Percentiles rank a stretch among this genome's conserved stretches.
phyloP scores from a whole-genome alignment of 768 basidiomycete genomes.

The Boletus reticulatus region DNA sequence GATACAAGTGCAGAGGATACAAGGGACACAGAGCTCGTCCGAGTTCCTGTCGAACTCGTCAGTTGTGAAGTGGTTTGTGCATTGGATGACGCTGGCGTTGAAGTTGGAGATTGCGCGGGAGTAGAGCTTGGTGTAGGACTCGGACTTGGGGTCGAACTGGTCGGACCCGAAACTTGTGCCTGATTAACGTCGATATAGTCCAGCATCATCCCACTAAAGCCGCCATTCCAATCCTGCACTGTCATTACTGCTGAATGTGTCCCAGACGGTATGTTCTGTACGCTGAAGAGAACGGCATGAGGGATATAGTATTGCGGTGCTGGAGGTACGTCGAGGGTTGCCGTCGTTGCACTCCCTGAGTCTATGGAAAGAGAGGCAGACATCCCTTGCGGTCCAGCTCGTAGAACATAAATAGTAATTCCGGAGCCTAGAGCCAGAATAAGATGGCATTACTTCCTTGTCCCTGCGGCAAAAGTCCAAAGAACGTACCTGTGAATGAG shows the following conservation, averaged over 20 bases:
- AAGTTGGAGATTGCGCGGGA: slow-evolving; percentile 7
- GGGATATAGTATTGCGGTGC: slow-evolving; percentile 26
- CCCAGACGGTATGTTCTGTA: slow-evolving; percentile 22
- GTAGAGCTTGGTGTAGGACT: not conserved
- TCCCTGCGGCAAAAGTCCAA: not conserved
- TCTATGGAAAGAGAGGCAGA: slow-evolving; percentile 27
- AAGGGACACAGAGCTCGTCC: not conserved
- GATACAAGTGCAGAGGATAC: not conserved
- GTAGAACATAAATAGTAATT: slow-evolving; percentile 29
- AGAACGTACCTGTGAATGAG: slow-evolving; percentile 21
- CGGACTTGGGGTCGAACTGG: not conserved
- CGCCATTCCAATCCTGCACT: slow-evolving; percentile 24
- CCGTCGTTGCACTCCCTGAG: slow-evolving; percentile 19
- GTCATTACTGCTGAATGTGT: slow-evolving; percentile 24
- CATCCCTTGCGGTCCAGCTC: slow-evolving; percentile 27
- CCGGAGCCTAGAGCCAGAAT: slow-evolving; percentile 20
- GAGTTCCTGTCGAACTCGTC: not conserved
- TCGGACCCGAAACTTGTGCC: slow-evolving; percentile 10
- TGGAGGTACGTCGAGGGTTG: slow-evolving; percentile 21
- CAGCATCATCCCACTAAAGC: slow-evolving; percentile 29
- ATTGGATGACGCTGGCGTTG: not conserved
- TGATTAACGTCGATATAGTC: slow-evolving; percentile 28
- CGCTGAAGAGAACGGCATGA: slow-evolving; percentile 16
- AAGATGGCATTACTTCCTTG: not conserved
- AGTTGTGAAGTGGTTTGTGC: not conserved